phyloP scores from a whole-genome alignment of 441 rosid genomes.

The Pelargonium australe region DNA sequence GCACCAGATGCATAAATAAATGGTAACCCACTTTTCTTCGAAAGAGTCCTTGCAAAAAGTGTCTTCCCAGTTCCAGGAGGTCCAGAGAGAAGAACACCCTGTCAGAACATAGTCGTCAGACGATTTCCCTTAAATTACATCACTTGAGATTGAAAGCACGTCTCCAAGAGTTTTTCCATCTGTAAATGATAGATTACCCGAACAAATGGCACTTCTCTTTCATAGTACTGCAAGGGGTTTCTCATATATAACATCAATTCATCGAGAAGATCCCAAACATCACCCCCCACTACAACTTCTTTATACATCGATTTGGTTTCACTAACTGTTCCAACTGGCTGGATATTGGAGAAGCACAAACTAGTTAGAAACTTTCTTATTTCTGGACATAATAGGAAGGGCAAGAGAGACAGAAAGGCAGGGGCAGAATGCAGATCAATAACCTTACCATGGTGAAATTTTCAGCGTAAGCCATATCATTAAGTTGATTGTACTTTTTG shows the following conservation, averaged over 20 bases:
- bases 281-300: conserved; percentile 95
- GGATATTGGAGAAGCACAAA: conserved; percentile 21
- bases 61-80: conserved; percentile 99
- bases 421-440: conserved; percentile 13
- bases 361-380: conserved; percentile 20
- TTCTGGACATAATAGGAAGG: not conserved
- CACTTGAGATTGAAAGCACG: conserved; percentile 18
- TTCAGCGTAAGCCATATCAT: conserved; percentile 89
- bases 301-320: conserved; percentile 83
- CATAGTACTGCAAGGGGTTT: conserved; percentile 90
- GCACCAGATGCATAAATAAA: conserved; percentile 98
- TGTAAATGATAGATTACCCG: conserved; percentile 48
- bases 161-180: conserved; percentile 1
- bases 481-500: conserved; percentile 83
- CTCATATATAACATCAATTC: conserved; percentile 93
- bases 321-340: conserved; percentile 90
- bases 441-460: conserved; percentile 76
- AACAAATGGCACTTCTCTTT: conserved; percentile 74
- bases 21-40: conserved; percentile 94
- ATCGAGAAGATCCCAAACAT: conserved; percentile 97
- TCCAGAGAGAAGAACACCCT: conserved; percentile 97
- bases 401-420: not conserved
- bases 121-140: conserved; percentile 14
- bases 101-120: conserved; percentile 23
- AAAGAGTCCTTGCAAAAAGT: conserved; percentile 89